These are phyloP conservation scores for Echeveria elegans DNA, from an alignment of 164 flowering plant species.

Conservation along the genomic window DNA sequence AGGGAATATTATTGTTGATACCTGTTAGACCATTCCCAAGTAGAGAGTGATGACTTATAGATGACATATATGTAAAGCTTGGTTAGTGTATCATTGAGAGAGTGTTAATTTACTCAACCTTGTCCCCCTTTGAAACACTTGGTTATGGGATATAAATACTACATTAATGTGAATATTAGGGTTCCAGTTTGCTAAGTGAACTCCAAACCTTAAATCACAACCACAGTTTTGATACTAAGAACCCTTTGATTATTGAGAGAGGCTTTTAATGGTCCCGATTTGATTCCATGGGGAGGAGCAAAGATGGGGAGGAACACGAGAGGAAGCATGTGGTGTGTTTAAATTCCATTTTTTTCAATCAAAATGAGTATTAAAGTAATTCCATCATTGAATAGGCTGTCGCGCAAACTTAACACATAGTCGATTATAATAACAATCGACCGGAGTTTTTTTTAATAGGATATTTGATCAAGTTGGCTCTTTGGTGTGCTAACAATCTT, in stretches of 20 bases:
- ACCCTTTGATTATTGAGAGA: neutral
- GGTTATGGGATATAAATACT: neutral
- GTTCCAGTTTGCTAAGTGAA: neutral
- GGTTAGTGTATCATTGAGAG: neutral
- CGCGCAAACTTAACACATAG: neutral
- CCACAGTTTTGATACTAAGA: neutral
- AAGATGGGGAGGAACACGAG: conserved; percentile 7
- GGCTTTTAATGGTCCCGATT: neutral
- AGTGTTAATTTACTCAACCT: conserved; percentile 1
- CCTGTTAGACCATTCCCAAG: neutral
- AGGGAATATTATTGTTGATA: neutral
- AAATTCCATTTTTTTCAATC: neutral
- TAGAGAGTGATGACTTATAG: neutral
- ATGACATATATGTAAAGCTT: neutral
- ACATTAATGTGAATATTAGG: neutral
- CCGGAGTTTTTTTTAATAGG: neutral
- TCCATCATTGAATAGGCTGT: neutral
- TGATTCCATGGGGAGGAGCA: conserved; percentile 7
- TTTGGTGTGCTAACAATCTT: neutral
- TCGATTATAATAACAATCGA: neutral
- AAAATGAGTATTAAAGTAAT: neutral
- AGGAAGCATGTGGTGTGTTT: conserved; percentile 5
- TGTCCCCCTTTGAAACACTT: neutral
- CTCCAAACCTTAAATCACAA: neutral
- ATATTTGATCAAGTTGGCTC: neutral